phyloP scores from a whole-genome alignment of 257 asterid genomes.

The Rehmannia glutinosa region DNA sequence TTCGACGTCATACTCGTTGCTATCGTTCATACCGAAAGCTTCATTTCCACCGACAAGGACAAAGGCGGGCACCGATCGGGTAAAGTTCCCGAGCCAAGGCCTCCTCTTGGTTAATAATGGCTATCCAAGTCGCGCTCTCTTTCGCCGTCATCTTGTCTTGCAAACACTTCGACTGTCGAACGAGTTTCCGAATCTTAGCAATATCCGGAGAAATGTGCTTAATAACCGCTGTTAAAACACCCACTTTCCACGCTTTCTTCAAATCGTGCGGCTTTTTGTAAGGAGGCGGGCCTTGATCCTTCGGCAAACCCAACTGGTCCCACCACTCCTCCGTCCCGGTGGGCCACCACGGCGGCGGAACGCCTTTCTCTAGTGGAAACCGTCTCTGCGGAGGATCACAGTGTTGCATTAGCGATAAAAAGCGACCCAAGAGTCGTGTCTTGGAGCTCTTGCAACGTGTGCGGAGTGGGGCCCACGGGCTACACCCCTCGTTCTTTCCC shows the following conservation, averaged over 20 bases:
- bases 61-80: constrained; percentile 37
- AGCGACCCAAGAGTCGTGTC: constrained; percentile 65
- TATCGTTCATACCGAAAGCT: constrained; percentile 29
- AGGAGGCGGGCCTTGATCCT: constrained; percentile 50
- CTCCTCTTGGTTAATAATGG: constrained; percentile 56
- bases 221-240: constrained; percentile 57
- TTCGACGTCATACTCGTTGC: constrained; percentile 55
- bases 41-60: constrained; percentile 38
- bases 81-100: constrained; percentile 52
- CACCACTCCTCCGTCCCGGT: constrained; percentile 64
- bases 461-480: constrained; percentile 48
- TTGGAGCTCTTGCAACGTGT: constrained; percentile 64
- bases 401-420: constrained; percentile 62
- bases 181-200: constrained; percentile 57
- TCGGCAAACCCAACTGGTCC: constrained; percentile 49
- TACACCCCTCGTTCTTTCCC: constrained; percentile 21
- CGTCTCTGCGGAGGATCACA: constrained; percentile 67
- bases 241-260: constrained; percentile 70
- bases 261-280: constrained; percentile 65
- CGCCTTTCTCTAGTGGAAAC: constrained; percentile 54
- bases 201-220: constrained; percentile 63
- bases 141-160: constrained; percentile 71
- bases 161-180: constrained; percentile 55
- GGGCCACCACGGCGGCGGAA: constrained; percentile 74
- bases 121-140: constrained; percentile 69